Conservation (phyloP, 805 yeast genomes). For the Candida coquimbonensis region DNA sequence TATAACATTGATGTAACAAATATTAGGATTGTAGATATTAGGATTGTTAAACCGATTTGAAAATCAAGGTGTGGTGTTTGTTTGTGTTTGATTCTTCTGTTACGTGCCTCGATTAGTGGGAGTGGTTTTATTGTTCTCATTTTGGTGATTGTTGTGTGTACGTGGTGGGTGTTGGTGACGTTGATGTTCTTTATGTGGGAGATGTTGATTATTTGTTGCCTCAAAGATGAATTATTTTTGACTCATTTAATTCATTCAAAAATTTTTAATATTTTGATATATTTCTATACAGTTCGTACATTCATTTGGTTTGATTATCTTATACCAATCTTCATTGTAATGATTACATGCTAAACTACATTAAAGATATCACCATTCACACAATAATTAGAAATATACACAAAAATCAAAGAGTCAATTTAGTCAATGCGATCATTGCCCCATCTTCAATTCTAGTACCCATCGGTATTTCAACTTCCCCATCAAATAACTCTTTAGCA, state of each 20-base stretch:
- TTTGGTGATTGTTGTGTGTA: too few relatives aligned
- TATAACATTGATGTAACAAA: conserved; percentile 7
- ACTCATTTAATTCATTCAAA: too few relatives aligned
- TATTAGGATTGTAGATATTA: conserved; percentile 8
- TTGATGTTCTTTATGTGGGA: too few relatives aligned
- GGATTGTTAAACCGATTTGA: conserved; percentile 9
- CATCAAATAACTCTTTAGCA: conserved; percentile 66
- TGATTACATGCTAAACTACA: too few relatives aligned
- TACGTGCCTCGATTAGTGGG: conserved; percentile 10
- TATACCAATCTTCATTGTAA: too few relatives aligned
- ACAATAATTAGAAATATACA: background rate
- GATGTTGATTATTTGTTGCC: too few relatives aligned
- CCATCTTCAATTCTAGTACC: conserved; percentile 69
- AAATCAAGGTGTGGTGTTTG: conserved; percentile 2
- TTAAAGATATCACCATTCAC: too few relatives aligned
- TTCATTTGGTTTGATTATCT: too few relatives aligned
- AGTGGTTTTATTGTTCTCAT: conserved; percentile 5
- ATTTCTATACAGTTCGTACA: too few relatives aligned
- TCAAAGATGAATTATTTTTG: too few relatives aligned
- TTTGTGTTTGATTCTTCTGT: background rate
- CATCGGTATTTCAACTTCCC: conserved; percentile 43
- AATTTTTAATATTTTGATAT: too few relatives aligned
- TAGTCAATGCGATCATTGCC: conserved; percentile 49
- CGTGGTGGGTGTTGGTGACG: too few relatives aligned
- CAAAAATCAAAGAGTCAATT: conserved; percentile 6